Percentiles rank a stretch among this genome's conserved stretches.
phyloP scores from a whole-genome alignment of 176 grass and related monocot species.

The Carex littledalei region DNA sequence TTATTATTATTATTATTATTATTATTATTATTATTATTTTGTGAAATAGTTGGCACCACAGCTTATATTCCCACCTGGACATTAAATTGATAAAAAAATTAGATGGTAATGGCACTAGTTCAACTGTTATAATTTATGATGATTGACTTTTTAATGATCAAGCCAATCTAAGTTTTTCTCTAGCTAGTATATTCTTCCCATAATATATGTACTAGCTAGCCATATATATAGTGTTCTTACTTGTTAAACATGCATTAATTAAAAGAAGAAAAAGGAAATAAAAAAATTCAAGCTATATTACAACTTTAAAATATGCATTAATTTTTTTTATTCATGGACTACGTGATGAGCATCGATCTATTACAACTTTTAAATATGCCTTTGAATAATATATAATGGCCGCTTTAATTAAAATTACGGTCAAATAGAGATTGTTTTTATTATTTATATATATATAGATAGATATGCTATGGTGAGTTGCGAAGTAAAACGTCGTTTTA shows the following conservation, averaged over 20 bases:
- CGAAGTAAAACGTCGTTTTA: too few relatives aligned
- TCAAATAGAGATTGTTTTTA: too few relatives aligned
- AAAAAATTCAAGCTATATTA: background rate
- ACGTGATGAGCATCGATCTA: slow-evolving; percentile 11
- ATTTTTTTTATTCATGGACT: background rate
- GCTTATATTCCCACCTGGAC: too few relatives aligned
- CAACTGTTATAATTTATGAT: background rate
- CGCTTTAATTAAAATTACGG: background rate
- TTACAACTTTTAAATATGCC: slow-evolving; percentile 8
- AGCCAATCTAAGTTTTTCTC: background rate
- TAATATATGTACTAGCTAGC: background rate
- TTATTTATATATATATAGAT: too few relatives aligned
- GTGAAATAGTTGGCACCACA: too few relatives aligned
- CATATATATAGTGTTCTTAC: too few relatives aligned
- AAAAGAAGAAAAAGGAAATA: background rate
- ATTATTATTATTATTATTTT: too few relatives aligned
- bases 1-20: too few relatives aligned
- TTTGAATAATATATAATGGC: background rate
- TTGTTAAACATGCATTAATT: background rate
- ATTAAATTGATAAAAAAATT: background rate
- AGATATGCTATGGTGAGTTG: too few relatives aligned
- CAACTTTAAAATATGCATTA: too few relatives aligned
- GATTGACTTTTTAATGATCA: background rate
- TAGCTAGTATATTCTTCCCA: background rate
- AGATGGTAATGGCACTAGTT: background rate